Percentiles rank a stretch among this genome's conserved stretches.
phyloP scores from a whole-genome alignment of 2,329 filamentous ascomycete genomes.

The Fusarium sp. region DNA sequence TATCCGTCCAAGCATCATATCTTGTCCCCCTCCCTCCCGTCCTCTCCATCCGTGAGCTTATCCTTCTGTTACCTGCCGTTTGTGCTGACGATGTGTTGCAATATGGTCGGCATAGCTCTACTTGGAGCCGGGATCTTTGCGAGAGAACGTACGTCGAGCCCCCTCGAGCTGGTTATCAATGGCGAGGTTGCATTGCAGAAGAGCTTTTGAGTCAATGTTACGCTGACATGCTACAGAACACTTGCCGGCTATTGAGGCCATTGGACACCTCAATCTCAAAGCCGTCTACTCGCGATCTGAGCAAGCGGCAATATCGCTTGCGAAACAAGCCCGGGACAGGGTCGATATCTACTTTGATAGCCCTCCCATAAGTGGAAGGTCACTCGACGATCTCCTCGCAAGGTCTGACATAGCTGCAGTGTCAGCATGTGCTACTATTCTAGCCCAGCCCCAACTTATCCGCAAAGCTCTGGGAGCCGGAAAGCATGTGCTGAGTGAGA shows the following conservation, averaged over 20 bases:
- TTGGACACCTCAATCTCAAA: not conserved
- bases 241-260: not conserved
- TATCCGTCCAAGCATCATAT: not conserved
- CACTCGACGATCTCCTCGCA: not conserved
- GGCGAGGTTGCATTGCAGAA: not conserved
- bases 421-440: not conserved
- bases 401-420: not conserved
- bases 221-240: not conserved
- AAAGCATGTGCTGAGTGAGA: not conserved
- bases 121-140: slow-evolving; percentile 1
- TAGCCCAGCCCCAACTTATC: not conserved
- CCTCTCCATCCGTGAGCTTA: not conserved
- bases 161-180: not conserved
- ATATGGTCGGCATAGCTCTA: not conserved
- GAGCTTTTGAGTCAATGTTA: not conserved
- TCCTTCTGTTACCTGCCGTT: not conserved
- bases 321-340: not conserved
- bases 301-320: not conserved
- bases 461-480: not conserved
- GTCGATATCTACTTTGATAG: not conserved
- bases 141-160: not conserved
- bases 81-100: not conserved
- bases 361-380: not conserved
- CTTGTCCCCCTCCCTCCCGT: not conserved
- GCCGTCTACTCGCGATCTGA: not conserved